Evolutionary conservation across 1,284 basidiomycete genomes (phyloP), one percentile per base, ranked within the genome.

Genomic region (Phellopilus nigrolimitatus): DNA sequence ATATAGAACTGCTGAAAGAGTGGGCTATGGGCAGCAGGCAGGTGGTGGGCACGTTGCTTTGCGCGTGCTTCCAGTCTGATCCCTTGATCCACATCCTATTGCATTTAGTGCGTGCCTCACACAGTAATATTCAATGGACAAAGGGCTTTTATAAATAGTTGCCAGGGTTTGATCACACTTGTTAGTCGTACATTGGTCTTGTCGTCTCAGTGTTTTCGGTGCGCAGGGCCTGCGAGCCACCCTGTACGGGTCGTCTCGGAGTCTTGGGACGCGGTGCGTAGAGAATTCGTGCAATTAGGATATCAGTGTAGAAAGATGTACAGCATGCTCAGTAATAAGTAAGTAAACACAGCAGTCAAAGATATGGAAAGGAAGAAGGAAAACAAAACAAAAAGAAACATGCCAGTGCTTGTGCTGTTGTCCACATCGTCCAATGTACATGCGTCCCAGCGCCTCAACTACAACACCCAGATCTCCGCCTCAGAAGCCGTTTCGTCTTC

Each of bases 231-330:
- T n/a, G n/a, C n/a, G n/a, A n/a, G n/a, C n/a, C n/a, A n/a, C n/a
- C n/a, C n/a, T n/a, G n/a, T n/a, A n/a, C n/a, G n/a, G n/a, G n/a
- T n/a, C n/a, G n/a, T n/a, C n/a, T n/a, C n/a, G n/a, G n/a, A n/a
- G n/a, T n/a, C n/a, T n/a, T n/a, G n/a, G n/a, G n/a, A n/a, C n/a
- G n/a, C 34, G 34, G 13, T 37, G 15, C 8, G 34, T 37, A 37
- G 34, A 33, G n/a, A 33, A 33, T 33, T 33, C 10, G n/a, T 33
- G 31, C 10, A 37, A 40, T 15, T 40, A 24, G 17, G 39, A 40
- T 40, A 40, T 40, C 39, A 40, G 39, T 21, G n/a, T 40, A 28
- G n/a, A 43, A 43, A 21, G 21, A 21, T 43, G 17, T 43, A 30
- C 41, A 27, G 25, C 25, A 28, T 28, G 41, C 25, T 43, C 41